Evolutionary conservation across 768 basidiomycete species (phyloP), one percentile per base, ranked within the genome.

Genomic region (Tricholoma saponaceum): DNA sequence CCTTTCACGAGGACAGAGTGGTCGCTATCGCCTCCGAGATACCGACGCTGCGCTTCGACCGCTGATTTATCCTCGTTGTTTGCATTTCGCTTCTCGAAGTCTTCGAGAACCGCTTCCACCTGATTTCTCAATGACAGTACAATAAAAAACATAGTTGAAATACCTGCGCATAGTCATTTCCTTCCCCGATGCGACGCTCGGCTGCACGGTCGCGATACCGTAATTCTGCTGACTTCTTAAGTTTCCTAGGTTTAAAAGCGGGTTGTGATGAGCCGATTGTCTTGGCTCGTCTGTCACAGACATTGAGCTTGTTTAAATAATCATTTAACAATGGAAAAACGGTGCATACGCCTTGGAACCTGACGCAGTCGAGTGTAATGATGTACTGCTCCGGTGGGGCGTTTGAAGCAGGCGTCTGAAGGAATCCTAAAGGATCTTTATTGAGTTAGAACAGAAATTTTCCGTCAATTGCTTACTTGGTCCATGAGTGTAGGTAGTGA

Each of bases 1-100:
- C 92, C 92, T 66, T 94, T 96, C 41, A 95, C 91, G 10, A 95
- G 83, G 56, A 95, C 82, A 10, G 91, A 86, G 68, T 95, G 93
- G 57, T 89, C 81, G 41, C 85, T 83, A 68, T 96, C 92, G 35
- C 92, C 91, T 16, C 92, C 92, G 5, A 94, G 82, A 68, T 90
- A 91, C 56, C 77, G 79, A 33, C 93, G 79, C 66, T 92, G 82
- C 54, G 84, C 79, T 55, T 91, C 90, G 16, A 92, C 92, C 43
- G 76, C 78, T 39, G 77, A 76, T 59, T 76, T 83, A 67, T 90
- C 85, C 59, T 79, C 79, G 44, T 73, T 74, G 23, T 78, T 74
- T n/a, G 79, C 82, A 53, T 78, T 78, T 37, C 79, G 79, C 62
- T 77, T 81, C 71, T 95, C 86, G 58, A 95, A 95, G 58, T 92